Evolutionary conservation across 805 yeast species (phyloP).

Genomic region (Saturnispora serradocipensis): DNA sequence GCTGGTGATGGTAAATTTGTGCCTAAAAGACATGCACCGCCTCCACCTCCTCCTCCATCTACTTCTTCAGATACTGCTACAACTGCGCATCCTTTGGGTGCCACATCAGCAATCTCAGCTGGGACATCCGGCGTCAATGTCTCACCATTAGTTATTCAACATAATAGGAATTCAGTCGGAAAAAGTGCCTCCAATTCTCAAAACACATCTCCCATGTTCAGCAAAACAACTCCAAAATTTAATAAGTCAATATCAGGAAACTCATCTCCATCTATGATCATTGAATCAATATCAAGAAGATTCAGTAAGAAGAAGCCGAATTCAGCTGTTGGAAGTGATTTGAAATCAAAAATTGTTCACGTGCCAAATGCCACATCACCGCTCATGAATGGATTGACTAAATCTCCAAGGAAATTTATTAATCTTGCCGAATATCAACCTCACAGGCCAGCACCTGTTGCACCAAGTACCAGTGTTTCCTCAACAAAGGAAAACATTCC

Average conservation of each 20-base stretch:
- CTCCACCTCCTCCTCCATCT: slow-evolving; percentile 10
- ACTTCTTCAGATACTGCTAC: neutral
- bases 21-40: slow-evolving; percentile 31
- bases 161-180: neutral
- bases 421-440: slow-evolving; percentile 3
- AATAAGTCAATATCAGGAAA: slow-evolving; percentile 3
- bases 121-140: neutral
- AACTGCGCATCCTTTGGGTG: neutral
- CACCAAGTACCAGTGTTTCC: neutral
- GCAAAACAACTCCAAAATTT: neutral
- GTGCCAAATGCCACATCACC: slow-evolving; percentile 10
- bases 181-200: neutral
- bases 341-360: slow-evolving; percentile 19
- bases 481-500: neutral
- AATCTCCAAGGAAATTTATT: slow-evolving; percentile 6
- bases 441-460: slow-evolving; percentile 5
- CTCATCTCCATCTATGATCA: slow-evolving; percentile 23
- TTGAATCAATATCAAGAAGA: slow-evolving; percentile 23
- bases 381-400: neutral
- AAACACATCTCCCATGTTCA: neutral
- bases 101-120: neutral
- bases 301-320: slow-evolving; percentile 15
- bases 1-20: slow-evolving; percentile 21
- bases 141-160: neutral
- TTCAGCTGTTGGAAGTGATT: slow-evolving; percentile 1